Evolutionary conservation across 1,139 yeast genomes (phyloP), one percentile per base, ranked within the genome.

Genomic region (Neolecta irregularis): DNA sequence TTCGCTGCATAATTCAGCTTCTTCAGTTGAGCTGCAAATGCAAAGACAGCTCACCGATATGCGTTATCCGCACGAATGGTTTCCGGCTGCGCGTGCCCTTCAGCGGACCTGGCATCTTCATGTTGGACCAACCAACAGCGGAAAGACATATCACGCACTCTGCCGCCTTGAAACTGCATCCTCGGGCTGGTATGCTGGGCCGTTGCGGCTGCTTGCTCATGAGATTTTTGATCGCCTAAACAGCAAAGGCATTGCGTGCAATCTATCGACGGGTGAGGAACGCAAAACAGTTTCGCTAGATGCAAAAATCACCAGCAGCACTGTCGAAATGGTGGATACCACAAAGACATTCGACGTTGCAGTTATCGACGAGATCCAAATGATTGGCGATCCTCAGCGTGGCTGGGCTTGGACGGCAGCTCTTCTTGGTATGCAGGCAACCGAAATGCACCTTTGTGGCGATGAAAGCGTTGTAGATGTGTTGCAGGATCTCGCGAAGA

Each of bases 371-470:
- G 99, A 88, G 53, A 88, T 91, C 43, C 99, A 88, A 52, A 83
- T 91, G 96, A 72, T 88, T 48, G 73, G 71, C 4, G 94, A 85
- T 52, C 60, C 61, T 5, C 60, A 61, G 20, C 60, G 99, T 44
- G 99, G 99, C 0, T 74, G 80, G 58, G 93, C 95, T 0, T 88
- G 98, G 98, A 79, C 95, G 0, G 73, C 73, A 48, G 96, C 94
- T 0, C 62, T 88, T 2, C 58, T 88, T 34, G 98, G 96, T 2
- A 92, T 74, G 0, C 69, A 70, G 41, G 93, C 96, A 3, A 70
- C 71, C 40, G 93, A 83, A 45, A 62, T 88, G 6, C 96, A 88
- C 57, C 54, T 85, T 18, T 88, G 99, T 58, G 99, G 99, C 23
- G 99, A 88, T 51, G 77, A 71, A 37, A 70, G 91, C 48, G 74